These are phyloP conservation scores for Russula emetica DNA, from an alignment of 768 basidiomycete genomes.

Conservation along the genomic window DNA sequence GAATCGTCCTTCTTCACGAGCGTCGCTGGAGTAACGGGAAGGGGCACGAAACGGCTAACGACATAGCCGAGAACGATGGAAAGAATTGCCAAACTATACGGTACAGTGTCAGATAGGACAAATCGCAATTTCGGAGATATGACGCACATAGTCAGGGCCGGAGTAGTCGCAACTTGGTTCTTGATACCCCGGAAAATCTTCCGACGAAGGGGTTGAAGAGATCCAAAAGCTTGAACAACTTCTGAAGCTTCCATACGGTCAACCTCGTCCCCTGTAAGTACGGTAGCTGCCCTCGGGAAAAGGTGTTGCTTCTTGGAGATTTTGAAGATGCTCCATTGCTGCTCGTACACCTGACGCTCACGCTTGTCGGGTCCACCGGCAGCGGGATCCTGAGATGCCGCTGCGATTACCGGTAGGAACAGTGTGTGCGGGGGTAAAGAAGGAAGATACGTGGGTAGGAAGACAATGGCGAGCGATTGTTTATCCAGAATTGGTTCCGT, in stretches of 20 bases:
- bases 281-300: slow-evolving; percentile 32
- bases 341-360: slow-evolving; percentile 33
- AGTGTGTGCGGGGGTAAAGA: slow-evolving; percentile 40
- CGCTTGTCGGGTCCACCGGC: slow-evolving; percentile 27
- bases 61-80: slow-evolving; percentile 59
- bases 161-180: slow-evolving; percentile 47
- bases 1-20: slow-evolving; percentile 26
- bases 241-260: slow-evolving; percentile 20
- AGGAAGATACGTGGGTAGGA: slow-evolving; percentile 48
- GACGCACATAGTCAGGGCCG: slow-evolving; percentile 65
- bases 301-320: slow-evolving; percentile 31
- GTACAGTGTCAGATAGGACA: slow-evolving; percentile 10
- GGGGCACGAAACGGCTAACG: slow-evolving; percentile 34
- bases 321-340: slow-evolving; percentile 34
- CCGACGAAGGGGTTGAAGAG: slow-evolving; percentile 25
- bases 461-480: slow-evolving; percentile 66
- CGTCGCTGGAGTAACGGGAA: slow-evolving; percentile 38
- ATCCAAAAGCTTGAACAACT: slow-evolving; percentile 21
- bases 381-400: slow-evolving; percentile 28
- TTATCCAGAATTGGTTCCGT: slow-evolving; percentile 37
- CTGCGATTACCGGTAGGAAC: slow-evolving; percentile 55
- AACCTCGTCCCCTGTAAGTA: slow-evolving; percentile 21
- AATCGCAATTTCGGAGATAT: background rate
- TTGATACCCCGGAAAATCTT: slow-evolving; percentile 35
- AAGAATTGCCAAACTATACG: slow-evolving; percentile 58